Evolutionary conservation across 345 rosid genomes (phyloP).

Genomic region (Linum usitatissimum): DNA sequence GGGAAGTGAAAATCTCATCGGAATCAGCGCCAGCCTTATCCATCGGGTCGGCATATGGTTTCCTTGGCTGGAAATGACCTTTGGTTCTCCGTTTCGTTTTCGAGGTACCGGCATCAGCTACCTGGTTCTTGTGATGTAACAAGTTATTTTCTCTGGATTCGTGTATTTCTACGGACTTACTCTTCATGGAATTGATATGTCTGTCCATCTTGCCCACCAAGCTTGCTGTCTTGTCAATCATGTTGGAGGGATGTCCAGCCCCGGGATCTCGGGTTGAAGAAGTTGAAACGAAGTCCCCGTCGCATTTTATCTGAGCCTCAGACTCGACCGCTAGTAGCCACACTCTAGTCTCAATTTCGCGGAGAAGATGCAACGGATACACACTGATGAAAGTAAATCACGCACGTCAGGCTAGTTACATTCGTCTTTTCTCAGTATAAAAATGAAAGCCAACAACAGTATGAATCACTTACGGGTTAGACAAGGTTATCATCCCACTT

Average conservation of each 20-base stretch:
- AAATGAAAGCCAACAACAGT: constrained; percentile 8
- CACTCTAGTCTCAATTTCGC: constrained; percentile 95
- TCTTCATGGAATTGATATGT: constrained; percentile 65
- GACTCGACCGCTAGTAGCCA: constrained; percentile 98
- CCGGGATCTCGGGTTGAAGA: constrained; percentile 31
- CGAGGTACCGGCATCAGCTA: constrained; percentile 35
- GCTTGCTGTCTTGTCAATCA: constrained; percentile 76
- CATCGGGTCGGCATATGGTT: constrained; percentile 39
- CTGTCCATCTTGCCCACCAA: constrained; percentile 83
- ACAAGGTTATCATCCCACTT: constrained; percentile 75
- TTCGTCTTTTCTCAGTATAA: constrained; percentile 2
- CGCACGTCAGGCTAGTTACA: constrained; percentile 19
- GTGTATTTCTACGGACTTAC: constrained; percentile 43
- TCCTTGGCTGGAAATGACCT: constrained; percentile 49
- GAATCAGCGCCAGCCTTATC: constrained; percentile 39
- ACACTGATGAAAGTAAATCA: constrained; percentile 44
- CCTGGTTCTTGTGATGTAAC: constrained; percentile 47
- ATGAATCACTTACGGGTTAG: constrained; percentile 61
- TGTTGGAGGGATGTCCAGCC: constrained; percentile 44
- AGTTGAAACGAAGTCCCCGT: constrained; percentile 41
- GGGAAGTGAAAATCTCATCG: constrained; percentile 43
- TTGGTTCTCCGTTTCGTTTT: constrained; percentile 77
- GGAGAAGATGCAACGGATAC: constrained; percentile 79
- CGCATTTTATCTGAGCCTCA: constrained; percentile 70
- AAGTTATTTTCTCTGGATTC: constrained; percentile 47